Conservation (phyloP, 169 alveolate species). For the Plasmodium berghei region DNA sequence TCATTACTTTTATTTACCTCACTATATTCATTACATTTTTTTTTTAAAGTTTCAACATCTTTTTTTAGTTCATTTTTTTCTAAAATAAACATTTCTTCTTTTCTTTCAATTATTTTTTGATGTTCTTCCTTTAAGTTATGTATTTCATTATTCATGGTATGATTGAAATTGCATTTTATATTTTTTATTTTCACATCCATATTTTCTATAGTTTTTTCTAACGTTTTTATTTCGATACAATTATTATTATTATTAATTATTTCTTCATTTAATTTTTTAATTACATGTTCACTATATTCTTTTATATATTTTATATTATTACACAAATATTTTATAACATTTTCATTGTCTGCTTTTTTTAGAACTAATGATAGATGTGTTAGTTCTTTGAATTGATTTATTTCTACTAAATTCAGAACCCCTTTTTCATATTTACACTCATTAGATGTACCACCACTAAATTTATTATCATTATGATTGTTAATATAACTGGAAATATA, state of each 20-base stretch:
- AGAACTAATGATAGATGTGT: constrained; percentile 56
- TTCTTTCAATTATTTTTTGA: constrained; percentile 21
- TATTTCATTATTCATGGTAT: constrained; percentile 40
- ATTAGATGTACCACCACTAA: not conserved
- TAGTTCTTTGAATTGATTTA: constrained; percentile 61
- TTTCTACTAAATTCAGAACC: constrained; percentile 52
- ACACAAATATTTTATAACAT: constrained; percentile 38
- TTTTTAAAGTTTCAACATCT: constrained; percentile 40
- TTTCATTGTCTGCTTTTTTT: constrained; percentile 37
- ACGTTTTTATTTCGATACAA: constrained; percentile 28
- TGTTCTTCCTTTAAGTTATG: constrained; percentile 37
- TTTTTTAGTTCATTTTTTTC: constrained; percentile 57
- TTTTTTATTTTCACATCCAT: constrained; percentile 43
- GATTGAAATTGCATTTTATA: constrained; percentile 35
- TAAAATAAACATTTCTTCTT: constrained; percentile 37
- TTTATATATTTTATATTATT: constrained; percentile 48
- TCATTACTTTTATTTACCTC: constrained; percentile 39
- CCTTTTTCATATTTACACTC: constrained; percentile 7
- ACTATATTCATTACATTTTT: constrained; percentile 34
- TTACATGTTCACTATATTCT: constrained; percentile 37
- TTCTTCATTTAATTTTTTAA: constrained; percentile 60
- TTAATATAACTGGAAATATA: not conserved
- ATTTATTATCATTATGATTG: not conserved
- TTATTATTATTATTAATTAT: constrained; percentile 39
- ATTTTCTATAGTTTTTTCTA: constrained; percentile 71